Percentiles rank a stretch among this genome's conserved stretches.
Conservation (phyloP, 108 stramenopile genomes). For the Pseudonitzschia pungens region DNA sequence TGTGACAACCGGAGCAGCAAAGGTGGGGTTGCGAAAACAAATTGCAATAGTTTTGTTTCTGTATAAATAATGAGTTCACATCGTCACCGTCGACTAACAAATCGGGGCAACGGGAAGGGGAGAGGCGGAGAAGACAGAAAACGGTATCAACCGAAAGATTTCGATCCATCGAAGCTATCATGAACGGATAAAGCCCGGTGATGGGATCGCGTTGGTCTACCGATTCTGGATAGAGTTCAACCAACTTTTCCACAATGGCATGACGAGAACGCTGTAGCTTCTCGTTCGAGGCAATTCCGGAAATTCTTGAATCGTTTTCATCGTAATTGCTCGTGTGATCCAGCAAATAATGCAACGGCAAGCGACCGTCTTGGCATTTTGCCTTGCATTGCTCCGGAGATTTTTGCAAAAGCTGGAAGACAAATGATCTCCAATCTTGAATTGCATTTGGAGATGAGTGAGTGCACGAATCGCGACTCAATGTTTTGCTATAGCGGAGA, state of each 20-base stretch:
- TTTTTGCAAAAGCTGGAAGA: slow-evolving; percentile 18
- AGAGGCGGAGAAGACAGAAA: slow-evolving; percentile 31
- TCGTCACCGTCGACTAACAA: background rate
- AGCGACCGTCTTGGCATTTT: slow-evolving; percentile 11
- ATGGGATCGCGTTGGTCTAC: slow-evolving; percentile 42
- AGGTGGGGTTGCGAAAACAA: background rate
- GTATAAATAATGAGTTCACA: background rate
- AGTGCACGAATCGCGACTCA: background rate
- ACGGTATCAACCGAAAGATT: slow-evolving; percentile 23
- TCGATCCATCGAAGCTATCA: slow-evolving; percentile 51
- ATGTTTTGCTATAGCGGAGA: slow-evolving; percentile 4
- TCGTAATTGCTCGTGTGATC: background rate
- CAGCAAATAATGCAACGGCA: slow-evolving; percentile 40
- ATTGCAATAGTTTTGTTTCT: background rate
- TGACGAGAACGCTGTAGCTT: background rate
- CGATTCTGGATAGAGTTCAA: slow-evolving; percentile 25
- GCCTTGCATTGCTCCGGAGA: slow-evolving; percentile 19
- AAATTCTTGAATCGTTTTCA: background rate
- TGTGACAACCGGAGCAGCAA: background rate
- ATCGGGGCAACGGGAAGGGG: slow-evolving; percentile 21
- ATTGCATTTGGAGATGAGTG: background rate
- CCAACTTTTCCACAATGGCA: slow-evolving; percentile 18
- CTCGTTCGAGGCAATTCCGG: background rate
- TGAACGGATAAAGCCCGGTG: slow-evolving; percentile 63
- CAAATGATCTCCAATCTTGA: slow-evolving; percentile 18